Base-by-base conservation (phyloP, 257 asterid genomes). In the Penstemon davidsonii region DNA sequence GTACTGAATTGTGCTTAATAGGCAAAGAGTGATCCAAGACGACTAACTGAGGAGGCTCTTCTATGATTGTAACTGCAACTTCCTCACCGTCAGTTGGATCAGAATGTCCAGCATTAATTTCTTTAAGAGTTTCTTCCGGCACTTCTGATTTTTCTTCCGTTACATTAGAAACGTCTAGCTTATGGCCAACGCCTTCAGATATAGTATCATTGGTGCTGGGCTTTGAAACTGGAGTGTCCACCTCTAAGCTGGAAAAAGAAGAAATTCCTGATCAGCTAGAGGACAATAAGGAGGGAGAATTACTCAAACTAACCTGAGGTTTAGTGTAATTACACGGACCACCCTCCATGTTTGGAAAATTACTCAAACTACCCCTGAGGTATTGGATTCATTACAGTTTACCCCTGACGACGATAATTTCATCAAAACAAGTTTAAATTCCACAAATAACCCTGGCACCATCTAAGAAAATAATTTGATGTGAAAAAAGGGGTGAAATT, bases 181-280 rank as follows among this genome's bases (percentile, higher is more conserved):
- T 68, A 63, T 15, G 39, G 62, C 61, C 81, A 74, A 58, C 85
- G 62, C 70, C 82, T 71, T 78, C 80, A 72, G 75, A 67, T 46
- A 59, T 44, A 72, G 57, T 40, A 46, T 75, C 75, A 71, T 74
- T 73, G 5, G 76, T 55, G 69, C 74, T 79, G 67, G 67, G 86
- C 68, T 80, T 84, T 7, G 81, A 77, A 67, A 67, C 54, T 66
- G 67, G 84, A 75, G 80, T 70, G 65, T 82, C 96, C 73, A 69
- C 82, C 81, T 89, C 99, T 46, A 86, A 80, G 79, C 99, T 93
- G 96, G 72, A 77, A 85, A 73, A 19, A 37, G 56, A 42, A 38
- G 44, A 39, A 68, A 58, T 55, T 66, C 33, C 49, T 55, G 65
- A 78, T 66, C 59, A 79, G 77, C 55, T 55, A 66, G 59, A 68